Evolutionary conservation across 2,329 filamentous ascomycete genomes (phyloP).

Genomic region (Camillea tinctor): DNA sequence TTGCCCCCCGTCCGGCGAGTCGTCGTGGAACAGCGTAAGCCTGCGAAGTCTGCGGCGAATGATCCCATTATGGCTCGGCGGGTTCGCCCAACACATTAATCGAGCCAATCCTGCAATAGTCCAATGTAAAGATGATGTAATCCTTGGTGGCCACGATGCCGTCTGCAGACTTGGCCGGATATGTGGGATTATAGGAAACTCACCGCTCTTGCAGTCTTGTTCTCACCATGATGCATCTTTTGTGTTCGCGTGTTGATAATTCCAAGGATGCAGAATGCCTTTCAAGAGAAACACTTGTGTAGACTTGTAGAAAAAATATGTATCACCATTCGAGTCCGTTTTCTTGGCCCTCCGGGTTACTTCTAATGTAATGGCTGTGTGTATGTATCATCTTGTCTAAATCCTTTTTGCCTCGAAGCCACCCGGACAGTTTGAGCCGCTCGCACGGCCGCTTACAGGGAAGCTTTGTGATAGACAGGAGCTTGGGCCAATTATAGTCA

Average conservation of each 20-base stretch:
- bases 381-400: neutral
- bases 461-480: neutral
- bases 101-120: neutral
- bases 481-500: neutral
- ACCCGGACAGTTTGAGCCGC: constrained; percentile 1
- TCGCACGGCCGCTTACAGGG: neutral
- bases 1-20: neutral
- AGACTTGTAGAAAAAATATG: neutral
- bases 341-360: neutral
- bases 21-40: neutral
- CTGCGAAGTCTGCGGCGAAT: neutral
- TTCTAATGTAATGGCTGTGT: no score
- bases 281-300: neutral
- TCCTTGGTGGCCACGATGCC: neutral
- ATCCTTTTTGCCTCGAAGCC: neutral
- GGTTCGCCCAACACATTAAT: neutral
- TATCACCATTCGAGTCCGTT: neutral
- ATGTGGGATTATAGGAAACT: neutral
- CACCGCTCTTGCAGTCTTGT: neutral
- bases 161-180: neutral
- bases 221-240: neutral
- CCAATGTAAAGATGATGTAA: neutral
- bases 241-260: neutral
- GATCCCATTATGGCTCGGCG: neutral
- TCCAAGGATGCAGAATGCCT: neutral